Base-by-base conservation (phyloP, 208 protist genomes). In the Crithidia bombi region DNA sequence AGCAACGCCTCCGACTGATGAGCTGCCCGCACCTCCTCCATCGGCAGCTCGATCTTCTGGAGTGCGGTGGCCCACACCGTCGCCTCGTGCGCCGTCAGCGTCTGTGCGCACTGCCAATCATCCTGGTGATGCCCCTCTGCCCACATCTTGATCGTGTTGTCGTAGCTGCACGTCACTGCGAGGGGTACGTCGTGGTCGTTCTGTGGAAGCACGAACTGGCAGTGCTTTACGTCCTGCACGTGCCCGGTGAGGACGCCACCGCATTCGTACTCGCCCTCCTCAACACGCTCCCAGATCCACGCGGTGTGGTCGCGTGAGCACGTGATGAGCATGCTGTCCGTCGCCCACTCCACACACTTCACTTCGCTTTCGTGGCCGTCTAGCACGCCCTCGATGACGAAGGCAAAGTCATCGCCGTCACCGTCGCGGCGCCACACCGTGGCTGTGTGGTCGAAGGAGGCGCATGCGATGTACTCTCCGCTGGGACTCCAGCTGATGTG, bases 321-420 rank as follows among this genome's bases (percentile, higher is more conserved):
- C 25, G 91, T 97, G 35, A 91, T 91, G 41, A 98, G 74, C 54
- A 87, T 95, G 41, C 57, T 82, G 67, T 90, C 81, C 10, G 86
- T 90, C 14, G 72, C 67, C 90, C 90, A 98, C 75, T 78, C 65
- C 28, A 91, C 89, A 69, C 87, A 94, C 81, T 98, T 98, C 21
- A 98, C 83, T 65, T 98, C 95, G 67, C 83, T 96, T 69, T 98
- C 93, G 72, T 98, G 95, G 9, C 92, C 95, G 54, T 98, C 88
- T 30, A 93, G 82, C 33, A 91, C 61, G 54, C 81, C 81, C 69
- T 95, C 90, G 17, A 94, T 64, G 33, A 85, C 83, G 55, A 91
- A 91, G n/a, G 78, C 75, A 56, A 78, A 88, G 41, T 44, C 65
- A 14, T 33, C 65, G 36, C 64, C 47, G 32, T 72, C 51, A 12